Conservation (phyloP, 352 stramenopile species). For the Globisporangium paddicum region DNA sequence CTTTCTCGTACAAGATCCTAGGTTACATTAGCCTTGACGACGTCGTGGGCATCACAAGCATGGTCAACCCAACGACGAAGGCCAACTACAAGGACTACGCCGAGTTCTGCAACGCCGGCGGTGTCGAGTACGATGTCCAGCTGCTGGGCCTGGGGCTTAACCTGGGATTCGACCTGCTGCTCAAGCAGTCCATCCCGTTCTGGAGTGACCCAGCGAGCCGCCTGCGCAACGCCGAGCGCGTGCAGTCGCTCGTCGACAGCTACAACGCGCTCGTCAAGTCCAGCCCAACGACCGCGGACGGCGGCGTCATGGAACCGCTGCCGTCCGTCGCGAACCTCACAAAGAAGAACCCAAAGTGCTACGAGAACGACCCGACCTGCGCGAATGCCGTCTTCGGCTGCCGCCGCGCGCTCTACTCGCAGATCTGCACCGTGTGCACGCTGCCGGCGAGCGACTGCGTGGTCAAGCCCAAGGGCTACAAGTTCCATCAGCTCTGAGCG, state of each 20-base stretch:
- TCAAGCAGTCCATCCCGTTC: slow-evolving; percentile 48
- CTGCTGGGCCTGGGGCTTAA: slow-evolving; percentile 12
- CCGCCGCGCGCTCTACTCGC: slow-evolving; percentile 42
- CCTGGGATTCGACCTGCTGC: slow-evolving; percentile 14
- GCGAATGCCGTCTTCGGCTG: slow-evolving; percentile 42
- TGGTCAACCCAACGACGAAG: slow-evolving; percentile 40
- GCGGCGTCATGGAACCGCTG: slow-evolving; percentile 39
- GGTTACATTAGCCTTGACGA: slow-evolving; percentile 62
- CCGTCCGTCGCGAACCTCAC: slow-evolving; percentile 34
- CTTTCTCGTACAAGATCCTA: slow-evolving; percentile 59
- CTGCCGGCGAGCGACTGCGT: slow-evolving; percentile 26
- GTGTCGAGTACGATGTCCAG: slow-evolving; percentile 49
- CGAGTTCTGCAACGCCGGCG: slow-evolving; percentile 52
- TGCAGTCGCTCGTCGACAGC: slow-evolving; percentile 32
- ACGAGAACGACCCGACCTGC: slow-evolving; percentile 50
- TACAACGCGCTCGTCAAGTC: slow-evolving; percentile 34
- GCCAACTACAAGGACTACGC: slow-evolving; percentile 36
- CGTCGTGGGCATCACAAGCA: slow-evolving; percentile 62
- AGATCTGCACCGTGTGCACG: slow-evolving; percentile 57
- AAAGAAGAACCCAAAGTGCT: slow-evolving; percentile 48
- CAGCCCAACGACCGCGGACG: slow-evolving; percentile 28
- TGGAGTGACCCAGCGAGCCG: slow-evolving; percentile 47
- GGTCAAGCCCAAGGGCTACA: slow-evolving; percentile 14
- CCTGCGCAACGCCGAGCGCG: slow-evolving; percentile 40
- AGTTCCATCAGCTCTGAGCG: slow-evolving; percentile 8